phyloP scores from a whole-genome alignment of 2,329 filamentous ascomycete species.

The Penicillium janthinellum region DNA sequence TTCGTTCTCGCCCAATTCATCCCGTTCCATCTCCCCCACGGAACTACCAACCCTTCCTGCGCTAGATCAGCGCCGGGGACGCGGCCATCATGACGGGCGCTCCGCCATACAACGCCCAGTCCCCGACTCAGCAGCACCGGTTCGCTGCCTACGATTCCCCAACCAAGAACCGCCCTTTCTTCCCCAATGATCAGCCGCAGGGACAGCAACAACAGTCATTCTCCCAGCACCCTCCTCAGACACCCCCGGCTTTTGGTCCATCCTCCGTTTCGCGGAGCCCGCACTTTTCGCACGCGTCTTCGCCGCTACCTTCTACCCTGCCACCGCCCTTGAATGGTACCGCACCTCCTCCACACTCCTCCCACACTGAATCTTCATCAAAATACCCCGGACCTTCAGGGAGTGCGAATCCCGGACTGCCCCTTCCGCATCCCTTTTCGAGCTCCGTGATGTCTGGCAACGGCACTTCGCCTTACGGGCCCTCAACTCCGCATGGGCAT shows the following conservation, averaged over 20 bases:
- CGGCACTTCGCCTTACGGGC: slow-evolving; percentile 41
- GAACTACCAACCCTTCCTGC: slow-evolving; percentile 23
- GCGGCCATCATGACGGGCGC: slow-evolving; percentile 46
- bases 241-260: slow-evolving; percentile 44
- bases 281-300: slow-evolving; percentile 44
- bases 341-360: slow-evolving; percentile 30
- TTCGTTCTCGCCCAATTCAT: slow-evolving; percentile 20
- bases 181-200: slow-evolving; percentile 41
- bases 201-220: slow-evolving; percentile 32
- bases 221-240: slow-evolving; percentile 45
- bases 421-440: slow-evolving; percentile 40
- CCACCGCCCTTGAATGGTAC: slow-evolving; percentile 44
- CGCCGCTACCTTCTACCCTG: slow-evolving; percentile 43
- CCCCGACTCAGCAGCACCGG: slow-evolving; percentile 47
- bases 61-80: slow-evolving; percentile 31
- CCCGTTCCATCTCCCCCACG: slow-evolving; percentile 1
- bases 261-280: slow-evolving; percentile 43
- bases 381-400: slow-evolving; percentile 40
- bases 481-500: slow-evolving; percentile 45
- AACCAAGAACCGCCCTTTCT: slow-evolving; percentile 45
- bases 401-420: slow-evolving; percentile 34
- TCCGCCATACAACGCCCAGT: slow-evolving; percentile 49
- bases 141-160: slow-evolving; percentile 48
- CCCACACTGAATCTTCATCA: slow-evolving; percentile 37
- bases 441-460: slow-evolving; percentile 39